phyloP scores from a whole-genome alignment of 1,284 basidiomycete genomes.

The Vanrija pseudolonga region DNA sequence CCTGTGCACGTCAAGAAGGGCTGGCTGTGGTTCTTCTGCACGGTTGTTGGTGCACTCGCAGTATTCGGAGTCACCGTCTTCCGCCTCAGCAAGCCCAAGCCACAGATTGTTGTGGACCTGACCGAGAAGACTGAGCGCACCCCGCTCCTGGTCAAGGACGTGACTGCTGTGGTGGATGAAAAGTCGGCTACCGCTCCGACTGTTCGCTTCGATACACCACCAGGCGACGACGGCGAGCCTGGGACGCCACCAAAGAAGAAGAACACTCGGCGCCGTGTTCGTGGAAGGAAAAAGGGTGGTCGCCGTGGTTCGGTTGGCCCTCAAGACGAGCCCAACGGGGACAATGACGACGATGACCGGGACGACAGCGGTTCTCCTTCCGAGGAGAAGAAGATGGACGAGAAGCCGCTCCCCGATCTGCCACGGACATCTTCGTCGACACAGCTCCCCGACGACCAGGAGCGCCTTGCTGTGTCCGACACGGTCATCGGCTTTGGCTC shows the following conservation, averaged over 20 bases:
- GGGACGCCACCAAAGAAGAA: constrained; percentile 27
- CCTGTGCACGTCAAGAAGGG: no score
- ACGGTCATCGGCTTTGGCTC: constrained; percentile 85
- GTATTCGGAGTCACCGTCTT: no score
- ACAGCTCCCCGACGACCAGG: constrained; percentile 37
- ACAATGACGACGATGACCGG: constrained; percentile 38
- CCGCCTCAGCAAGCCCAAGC: no score
- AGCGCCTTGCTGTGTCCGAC: constrained; percentile 65
- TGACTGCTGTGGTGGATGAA: neutral
- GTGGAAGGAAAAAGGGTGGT: constrained; percentile 34
- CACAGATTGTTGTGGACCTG: no score
- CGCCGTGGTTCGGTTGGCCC: constrained; percentile 23
- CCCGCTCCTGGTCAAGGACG: neutral
- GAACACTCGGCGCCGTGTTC: constrained; percentile 29
- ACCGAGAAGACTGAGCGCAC: no score
- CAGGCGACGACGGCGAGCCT: constrained; percentile 1
- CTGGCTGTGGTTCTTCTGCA: no score
- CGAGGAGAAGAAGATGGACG: constrained; percentile 13
- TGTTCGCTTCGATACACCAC: constrained; percentile 15
- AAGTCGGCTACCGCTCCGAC: constrained; percentile 8
- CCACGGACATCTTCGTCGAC: constrained; percentile 35
- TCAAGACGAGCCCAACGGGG: constrained; percentile 56
- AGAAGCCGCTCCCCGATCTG: constrained; percentile 40
- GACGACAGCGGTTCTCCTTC: constrained; percentile 6
- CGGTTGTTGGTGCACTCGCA: no score